Evolutionary conservation across 2,329 filamentous ascomycete genomes (phyloP), one percentile per base, ranked within the genome.

Genomic region (Helicocarpus griseus): DNA sequence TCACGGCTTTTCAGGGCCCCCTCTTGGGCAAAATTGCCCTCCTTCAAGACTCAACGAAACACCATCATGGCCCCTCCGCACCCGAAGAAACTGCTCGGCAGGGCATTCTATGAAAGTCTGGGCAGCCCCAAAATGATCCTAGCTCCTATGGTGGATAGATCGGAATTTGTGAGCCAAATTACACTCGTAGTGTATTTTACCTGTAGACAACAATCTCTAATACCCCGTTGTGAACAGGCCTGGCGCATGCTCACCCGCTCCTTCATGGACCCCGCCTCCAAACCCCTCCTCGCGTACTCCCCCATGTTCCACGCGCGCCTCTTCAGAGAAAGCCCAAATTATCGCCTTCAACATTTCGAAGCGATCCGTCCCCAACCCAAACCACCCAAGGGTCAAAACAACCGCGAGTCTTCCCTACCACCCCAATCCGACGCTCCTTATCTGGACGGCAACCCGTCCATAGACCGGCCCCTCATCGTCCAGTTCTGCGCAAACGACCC

Each of bases 111-210:
- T 65, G 83, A 96, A 73, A 95, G 87, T 65, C 86, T 98, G 55
- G 93, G 93, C 21, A 90, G 86, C 54, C 93, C 93, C 1, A 95
- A 88, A 70, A 84, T 86, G 58, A 81, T 98, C 28, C 79, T 98
- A 51, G 93, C 93, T 31, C 93, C 93, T 33, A 98, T 98, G 93
- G 93, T 98, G 21, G 91, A 98, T 65, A 88, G 96, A 69, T 96
- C 89, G 29, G 93, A 98, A 74, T 96, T 97, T 74, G 90, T 95
- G 75, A 58, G n/a, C n/a, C n/a, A n/a, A n/a, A n/a, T n/a, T n/a
- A n/a, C 14, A 29, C 41, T 44, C 49, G 17, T 48, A 47, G 48
- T 46, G 56, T 56, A 54, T 51, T 54, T 53, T 33, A 31, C 28
- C 58, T 28, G 19, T 17, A 11, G 7, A 26, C 44, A 13, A n/a